A percentile compares a stretch with the other conserved stretches of the same genome.
Evolutionary conservation across 2,329 filamentous ascomycete genomes (phyloP).

Genomic region (Elsinoe necatrix): DNA sequence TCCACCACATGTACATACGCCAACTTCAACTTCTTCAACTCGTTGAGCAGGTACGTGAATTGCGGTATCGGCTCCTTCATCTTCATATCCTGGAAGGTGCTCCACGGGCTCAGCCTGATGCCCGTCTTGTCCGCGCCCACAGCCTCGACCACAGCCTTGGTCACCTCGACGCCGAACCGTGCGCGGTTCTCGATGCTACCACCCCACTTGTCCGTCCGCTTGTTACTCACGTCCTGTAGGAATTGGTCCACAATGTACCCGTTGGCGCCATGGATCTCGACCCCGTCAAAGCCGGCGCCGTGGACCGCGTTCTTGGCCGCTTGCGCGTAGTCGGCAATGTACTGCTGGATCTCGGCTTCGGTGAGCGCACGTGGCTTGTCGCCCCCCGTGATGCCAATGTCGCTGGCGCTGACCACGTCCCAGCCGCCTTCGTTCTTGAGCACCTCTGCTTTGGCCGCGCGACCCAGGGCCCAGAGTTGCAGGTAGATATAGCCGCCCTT

Average conservation of each 20-base stretch:
- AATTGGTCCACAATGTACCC: constrained; percentile 58
- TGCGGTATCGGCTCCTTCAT: constrained; percentile 57
- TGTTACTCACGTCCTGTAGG: constrained; percentile 50
- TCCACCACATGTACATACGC: constrained; percentile 57
- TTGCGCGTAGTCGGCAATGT: constrained; percentile 32
- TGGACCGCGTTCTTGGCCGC: constrained; percentile 40
- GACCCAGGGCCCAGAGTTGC: constrained; percentile 56
- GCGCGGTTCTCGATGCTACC: constrained; percentile 43
- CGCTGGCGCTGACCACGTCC: constrained; percentile 26
- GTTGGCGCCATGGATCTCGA: constrained; percentile 43
- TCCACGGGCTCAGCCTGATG: constrained; percentile 54
- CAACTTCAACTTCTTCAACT: constrained; percentile 45
- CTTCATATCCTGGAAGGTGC: constrained; percentile 53
- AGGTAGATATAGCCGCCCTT: constrained; percentile 53
- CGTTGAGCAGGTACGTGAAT: constrained; percentile 49
- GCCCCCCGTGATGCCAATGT: constrained; percentile 25
- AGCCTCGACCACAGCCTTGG: constrained; percentile 42
- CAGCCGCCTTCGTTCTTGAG: constrained; percentile 28
- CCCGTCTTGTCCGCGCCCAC: constrained; percentile 47
- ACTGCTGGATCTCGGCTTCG: constrained; percentile 32
- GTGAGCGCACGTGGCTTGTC: constrained; percentile 30
- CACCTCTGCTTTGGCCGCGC: constrained; percentile 39
- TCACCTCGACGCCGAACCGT: constrained; percentile 46
- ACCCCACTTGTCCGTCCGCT: constrained; percentile 42
- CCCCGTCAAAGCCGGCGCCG: constrained; percentile 51